phyloP scores from a whole-genome alignment of 768 basidiomycete species.

The Mycena pura region DNA sequence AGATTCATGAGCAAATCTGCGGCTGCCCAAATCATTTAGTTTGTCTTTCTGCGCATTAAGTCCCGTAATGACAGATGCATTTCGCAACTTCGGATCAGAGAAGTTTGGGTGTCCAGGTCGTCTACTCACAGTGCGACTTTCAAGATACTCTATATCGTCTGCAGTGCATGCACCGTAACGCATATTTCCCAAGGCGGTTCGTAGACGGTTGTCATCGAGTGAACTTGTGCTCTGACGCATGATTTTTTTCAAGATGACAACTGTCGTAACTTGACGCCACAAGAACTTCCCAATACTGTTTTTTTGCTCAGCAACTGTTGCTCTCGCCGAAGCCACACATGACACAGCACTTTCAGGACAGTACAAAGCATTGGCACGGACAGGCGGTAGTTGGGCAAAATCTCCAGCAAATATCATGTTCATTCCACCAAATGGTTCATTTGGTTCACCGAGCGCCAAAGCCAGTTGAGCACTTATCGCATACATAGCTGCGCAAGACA shows the following conservation, averaged over 20 bases:
- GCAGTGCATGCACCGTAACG: too few species aligned
- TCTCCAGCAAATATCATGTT: constrained; percentile 35
- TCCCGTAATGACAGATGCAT: too few species aligned
- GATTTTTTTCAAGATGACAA: constrained; percentile 31
- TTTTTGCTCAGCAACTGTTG: constrained; percentile 9
- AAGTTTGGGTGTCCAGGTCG: too few species aligned
- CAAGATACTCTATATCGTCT: too few species aligned
- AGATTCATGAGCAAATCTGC: too few species aligned
- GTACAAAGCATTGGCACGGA: neutral
- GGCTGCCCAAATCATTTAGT: too few species aligned
- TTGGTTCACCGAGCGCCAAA: neutral
- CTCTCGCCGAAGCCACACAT: neutral
- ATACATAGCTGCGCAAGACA: constrained; percentile 23
- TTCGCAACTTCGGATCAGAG: too few species aligned
- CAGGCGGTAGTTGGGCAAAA: constrained; percentile 34
- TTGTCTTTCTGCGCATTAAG: too few species aligned
- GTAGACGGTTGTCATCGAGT: too few species aligned
- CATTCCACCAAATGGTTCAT: constrained; percentile 32
- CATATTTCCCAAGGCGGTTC: too few species aligned
- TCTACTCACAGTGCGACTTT: too few species aligned
- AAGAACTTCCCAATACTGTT: constrained; percentile 28
- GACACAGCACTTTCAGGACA: constrained; percentile 18
- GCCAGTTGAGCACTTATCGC: constrained; percentile 17
- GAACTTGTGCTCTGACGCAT: constrained; percentile 39
- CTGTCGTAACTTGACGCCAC: constrained; percentile 32